These are phyloP conservation scores for Colletotrichum navitas DNA, from an alignment of 2,329 filamentous ascomycete species.

Conservation along the genomic window DNA sequence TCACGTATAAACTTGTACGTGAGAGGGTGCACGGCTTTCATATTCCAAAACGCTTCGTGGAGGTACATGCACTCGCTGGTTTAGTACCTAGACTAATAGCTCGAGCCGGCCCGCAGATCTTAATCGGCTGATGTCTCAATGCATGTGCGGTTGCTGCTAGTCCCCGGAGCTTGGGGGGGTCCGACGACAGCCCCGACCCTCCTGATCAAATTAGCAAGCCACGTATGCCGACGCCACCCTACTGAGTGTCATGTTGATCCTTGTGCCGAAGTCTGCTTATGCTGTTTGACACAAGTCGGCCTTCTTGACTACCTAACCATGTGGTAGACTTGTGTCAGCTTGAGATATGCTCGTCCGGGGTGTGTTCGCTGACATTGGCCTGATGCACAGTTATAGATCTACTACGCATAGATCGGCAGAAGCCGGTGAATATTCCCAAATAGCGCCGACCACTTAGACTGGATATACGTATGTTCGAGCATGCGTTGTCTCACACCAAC, in stretches of 20 bases:
- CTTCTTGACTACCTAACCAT: neutral
- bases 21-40: neutral
- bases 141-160: neutral
- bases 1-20: too few relatives aligned
- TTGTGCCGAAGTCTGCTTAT: neutral
- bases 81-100: neutral
- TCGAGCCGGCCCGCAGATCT: conserved; percentile 4
- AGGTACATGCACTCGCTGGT: neutral
- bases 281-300: neutral
- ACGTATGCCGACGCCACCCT: neutral
- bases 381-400: neutral
- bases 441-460: neutral
- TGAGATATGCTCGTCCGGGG: too few relatives aligned
- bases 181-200: conserved; percentile 7
- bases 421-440: neutral
- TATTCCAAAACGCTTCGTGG: too few relatives aligned
- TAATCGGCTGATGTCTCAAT: too few relatives aligned
- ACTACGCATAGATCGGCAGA: neutral
- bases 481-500: neutral
- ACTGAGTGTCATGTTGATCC: neutral
- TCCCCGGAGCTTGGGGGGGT: conserved; percentile 17
- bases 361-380: neutral
- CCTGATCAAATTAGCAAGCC: neutral
- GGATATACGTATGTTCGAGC: neutral
- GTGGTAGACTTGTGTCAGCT: too few relatives aligned